Conservation (phyloP, 192 early-diverging fungal species). For the Phlyctochytrium arcticum region DNA sequence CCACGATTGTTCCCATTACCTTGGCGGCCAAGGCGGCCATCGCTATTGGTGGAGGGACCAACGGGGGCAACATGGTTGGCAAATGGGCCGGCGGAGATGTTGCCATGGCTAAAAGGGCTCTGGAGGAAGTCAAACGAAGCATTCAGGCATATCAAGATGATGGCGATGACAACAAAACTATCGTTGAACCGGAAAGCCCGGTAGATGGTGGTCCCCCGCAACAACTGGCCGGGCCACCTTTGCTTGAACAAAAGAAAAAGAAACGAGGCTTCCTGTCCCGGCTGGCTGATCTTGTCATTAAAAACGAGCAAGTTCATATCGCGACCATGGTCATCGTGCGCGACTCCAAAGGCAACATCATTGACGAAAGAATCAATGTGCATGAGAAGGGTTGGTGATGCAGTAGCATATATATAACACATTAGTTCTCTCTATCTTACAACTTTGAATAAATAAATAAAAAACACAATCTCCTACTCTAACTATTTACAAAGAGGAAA, state of each 20-base stretch:
- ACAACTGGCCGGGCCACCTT: neutral
- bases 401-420: neutral
- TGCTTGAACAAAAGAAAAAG: slow-evolving; percentile 1
- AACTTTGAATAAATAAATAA: neutral
- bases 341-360: slow-evolving; percentile 2
- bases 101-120: neutral
- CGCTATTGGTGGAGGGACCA: slow-evolving; percentile 17
- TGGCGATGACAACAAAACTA: slow-evolving; percentile 1
- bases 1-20: slow-evolving; percentile 10
- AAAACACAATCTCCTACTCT: neutral
- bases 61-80: slow-evolving; percentile 14
- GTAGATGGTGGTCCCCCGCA: neutral
- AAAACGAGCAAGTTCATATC: slow-evolving; percentile 12
- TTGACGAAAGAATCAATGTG: slow-evolving; percentile 8
- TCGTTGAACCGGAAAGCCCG: neutral
- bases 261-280: neutral
- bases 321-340: slow-evolving; percentile 18
- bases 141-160: slow-evolving; percentile 7
- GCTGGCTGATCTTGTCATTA: slow-evolving; percentile 11
- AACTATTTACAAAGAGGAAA: slow-evolving; percentile 70
- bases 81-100: slow-evolving; percentile 9
- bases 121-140: slow-evolving; percentile 9
- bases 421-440: neutral
- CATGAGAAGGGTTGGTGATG: neutral
- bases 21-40: slow-evolving; percentile 20